These are phyloP conservation scores for Xylaria sp. DNA, from an alignment of 2,329 filamentous ascomycete genomes.

Conservation along the genomic window DNA sequence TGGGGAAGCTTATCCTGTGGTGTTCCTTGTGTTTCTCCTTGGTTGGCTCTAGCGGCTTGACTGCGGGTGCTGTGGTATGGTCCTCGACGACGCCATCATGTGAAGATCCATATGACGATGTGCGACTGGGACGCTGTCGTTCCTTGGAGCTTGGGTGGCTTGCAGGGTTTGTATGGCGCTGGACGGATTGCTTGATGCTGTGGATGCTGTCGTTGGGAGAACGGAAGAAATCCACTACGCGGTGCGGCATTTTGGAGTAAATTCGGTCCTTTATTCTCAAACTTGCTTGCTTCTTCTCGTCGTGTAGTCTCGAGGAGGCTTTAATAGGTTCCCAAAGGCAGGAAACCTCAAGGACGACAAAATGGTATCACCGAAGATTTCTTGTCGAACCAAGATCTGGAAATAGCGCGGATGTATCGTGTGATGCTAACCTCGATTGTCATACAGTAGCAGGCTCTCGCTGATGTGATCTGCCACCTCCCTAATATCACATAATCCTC, in stretches of 20 bases:
- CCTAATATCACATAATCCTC: neutral
- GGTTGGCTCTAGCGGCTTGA: slow-evolving; percentile 54
- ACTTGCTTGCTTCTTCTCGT: neutral
- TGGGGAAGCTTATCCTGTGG: slow-evolving; percentile 54
- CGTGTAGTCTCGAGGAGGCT: slow-evolving; percentile 6
- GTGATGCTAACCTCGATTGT: neutral
- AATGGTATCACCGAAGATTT: slow-evolving; percentile 12
- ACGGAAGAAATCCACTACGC: slow-evolving; percentile 68
- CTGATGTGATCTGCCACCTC: neutral
- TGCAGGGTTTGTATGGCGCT: slow-evolving; percentile 49
- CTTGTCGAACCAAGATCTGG: slow-evolving; percentile 5
- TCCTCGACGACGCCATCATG: slow-evolving; percentile 52
- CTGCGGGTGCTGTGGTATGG: slow-evolving; percentile 41
- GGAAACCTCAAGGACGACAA: slow-evolving; percentile 8
- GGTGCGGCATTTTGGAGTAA: slow-evolving; percentile 63
- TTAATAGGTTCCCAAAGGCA: slow-evolving; percentile 5
- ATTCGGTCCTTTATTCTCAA: neutral
- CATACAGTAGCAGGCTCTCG: neutral
- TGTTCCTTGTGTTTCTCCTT: slow-evolving; percentile 57
- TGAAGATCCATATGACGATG: slow-evolving; percentile 53
- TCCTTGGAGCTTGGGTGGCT: slow-evolving; percentile 42
- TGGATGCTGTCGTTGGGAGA: slow-evolving; percentile 66
- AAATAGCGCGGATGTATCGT: slow-evolving; percentile 7
- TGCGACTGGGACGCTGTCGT: slow-evolving; percentile 50
- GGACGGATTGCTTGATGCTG: slow-evolving; percentile 57